Evolutionary conservation across 2,329 filamentous ascomycete species (phyloP).

Genomic region (Venturia carpophila): DNA sequence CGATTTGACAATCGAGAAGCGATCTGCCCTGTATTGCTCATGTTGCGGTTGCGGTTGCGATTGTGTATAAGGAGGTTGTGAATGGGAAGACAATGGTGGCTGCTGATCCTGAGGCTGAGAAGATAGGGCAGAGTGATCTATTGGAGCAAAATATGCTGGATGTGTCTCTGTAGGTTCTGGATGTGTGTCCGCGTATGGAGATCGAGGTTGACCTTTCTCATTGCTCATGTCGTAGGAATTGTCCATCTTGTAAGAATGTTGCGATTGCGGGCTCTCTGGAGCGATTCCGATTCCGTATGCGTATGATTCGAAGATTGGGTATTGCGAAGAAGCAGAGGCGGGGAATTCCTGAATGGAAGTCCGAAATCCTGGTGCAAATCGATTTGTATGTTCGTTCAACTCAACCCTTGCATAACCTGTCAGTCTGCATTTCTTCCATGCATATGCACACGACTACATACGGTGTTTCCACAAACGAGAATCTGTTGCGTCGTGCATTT

Average conservation of each 20-base stretch:
- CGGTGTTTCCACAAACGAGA: slow-evolving; percentile 13
- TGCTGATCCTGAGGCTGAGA: neutral
- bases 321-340: neutral
- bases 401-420: slow-evolving; percentile 7
- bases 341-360: neutral
- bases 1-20: neutral
- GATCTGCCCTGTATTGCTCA: neutral
- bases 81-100: neutral
- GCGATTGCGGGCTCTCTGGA: neutral
- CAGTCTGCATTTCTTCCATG: neutral
- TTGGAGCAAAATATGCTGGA: slow-evolving; percentile 16
- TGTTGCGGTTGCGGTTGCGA: neutral
- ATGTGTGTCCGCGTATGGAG: slow-evolving; percentile 4
- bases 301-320: neutral
- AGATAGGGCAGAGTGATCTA: slow-evolving; percentile 2
- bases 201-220: slow-evolving; percentile 4
- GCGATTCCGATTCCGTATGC: neutral
- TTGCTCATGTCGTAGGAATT: neutral
- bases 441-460: slow-evolving; percentile 8
- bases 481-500: neutral
- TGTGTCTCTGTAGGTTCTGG: slow-evolving; percentile 15
- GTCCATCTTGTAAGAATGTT: neutral
- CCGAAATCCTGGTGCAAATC: neutral
- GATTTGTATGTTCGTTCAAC: neutral
- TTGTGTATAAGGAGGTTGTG: neutral